Base-by-base conservation (phyloP, 139 green algal genomes). In the Picochlorum sp. region DNA sequence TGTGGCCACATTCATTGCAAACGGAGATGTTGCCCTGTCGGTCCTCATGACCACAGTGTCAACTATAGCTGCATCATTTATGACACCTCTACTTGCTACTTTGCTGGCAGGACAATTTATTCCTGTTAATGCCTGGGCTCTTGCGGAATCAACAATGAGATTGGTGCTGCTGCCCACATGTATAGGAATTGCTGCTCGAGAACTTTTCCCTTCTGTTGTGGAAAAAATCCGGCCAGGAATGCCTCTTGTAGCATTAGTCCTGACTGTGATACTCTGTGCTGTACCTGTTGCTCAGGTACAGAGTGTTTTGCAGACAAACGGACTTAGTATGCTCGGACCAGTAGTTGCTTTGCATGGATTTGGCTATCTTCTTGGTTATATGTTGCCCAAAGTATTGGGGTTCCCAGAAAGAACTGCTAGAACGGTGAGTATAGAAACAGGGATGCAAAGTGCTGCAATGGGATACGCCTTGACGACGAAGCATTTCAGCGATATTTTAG, bases 11-110 rank as follows among this genome's bases (percentile, higher is more conserved):
- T 91, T 82, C 64, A 85, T 94, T 52, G 84, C 83, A 2, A 50
- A 79, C 33, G 86, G 85, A n/a, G 79, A 94, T 60, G 85, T 93
- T 7, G 81, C 86, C 14, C 65, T 94, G 37, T 93, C 85, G 8
- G 83, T 93, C 47, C 64, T 91, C 20, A 93, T 93, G 85, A 93
- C 85, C 6, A 86, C 83, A 24, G 76, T 70, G 1, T 80, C 78
- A 33, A 94, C 86, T 0, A 39, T 93, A 24, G 76, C 78, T 10
- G 82, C 83, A 52, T 82, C 90, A 49, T 36, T 89, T 30, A 89
- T 94, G 83, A 94, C 86, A 6, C 86, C 86, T 3, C 56, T 87
- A 3, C 78, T 94, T 26, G 83, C 77, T 31, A 82, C 81, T 33
- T 5, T 77, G 5, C 62, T 91, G 20, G 73, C 81, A 8, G 86